Evolutionary conservation across 176 grass and related monocot species (phyloP), one percentile per base, ranked within the genome.

Genomic region (Poa annua): DNA sequence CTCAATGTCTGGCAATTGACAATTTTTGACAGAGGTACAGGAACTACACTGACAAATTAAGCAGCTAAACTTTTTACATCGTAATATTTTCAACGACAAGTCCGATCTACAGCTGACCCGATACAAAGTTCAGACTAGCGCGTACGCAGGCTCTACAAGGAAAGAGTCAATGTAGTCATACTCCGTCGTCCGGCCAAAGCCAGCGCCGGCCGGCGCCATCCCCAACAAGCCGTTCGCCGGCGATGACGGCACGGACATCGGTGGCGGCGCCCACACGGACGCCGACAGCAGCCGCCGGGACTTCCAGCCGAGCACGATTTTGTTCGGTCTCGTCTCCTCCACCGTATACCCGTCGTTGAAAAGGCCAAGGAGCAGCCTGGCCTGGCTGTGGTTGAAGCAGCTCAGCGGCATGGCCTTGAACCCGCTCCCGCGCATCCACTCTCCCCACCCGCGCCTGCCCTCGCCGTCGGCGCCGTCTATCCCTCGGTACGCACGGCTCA

Each of bases 321-420:
- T 94, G 69, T 94, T 90, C 2, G 63, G 72, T 20, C 65, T 85
- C 25, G 78, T 83, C 88, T 91, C 92, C 76, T 86, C 92, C 45
- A 86, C 84, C 15, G 83, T 90, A 78, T 88, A 94, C 47, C 92
- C 92, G 65, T 94, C 88, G 75, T 91, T 94, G 83, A 94, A 94
- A 4, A 94, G 57, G 3, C 92, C 88, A 2, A 94, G 88, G 29
- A 94, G 84, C 71, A 94, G 68, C 83, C 84, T 86, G 3, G 92
- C 92, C 86, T 94, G 92, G 86, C 86, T 84, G 84, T 91, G 92
- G 82, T 94, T 94, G 83, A 94, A 94, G 83, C 88, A 91, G 65
- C 92, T 94, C 38, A 94, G 89, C 1, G 66, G 75, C n/a, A 91
- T 83, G 64, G 71, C 36, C 21, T 61, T 50, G 64, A 86, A 94